These are phyloP conservation scores for Telfairia occidentalis DNA, from an alignment of 331 rosid genomes.

Conservation along the genomic window DNA sequence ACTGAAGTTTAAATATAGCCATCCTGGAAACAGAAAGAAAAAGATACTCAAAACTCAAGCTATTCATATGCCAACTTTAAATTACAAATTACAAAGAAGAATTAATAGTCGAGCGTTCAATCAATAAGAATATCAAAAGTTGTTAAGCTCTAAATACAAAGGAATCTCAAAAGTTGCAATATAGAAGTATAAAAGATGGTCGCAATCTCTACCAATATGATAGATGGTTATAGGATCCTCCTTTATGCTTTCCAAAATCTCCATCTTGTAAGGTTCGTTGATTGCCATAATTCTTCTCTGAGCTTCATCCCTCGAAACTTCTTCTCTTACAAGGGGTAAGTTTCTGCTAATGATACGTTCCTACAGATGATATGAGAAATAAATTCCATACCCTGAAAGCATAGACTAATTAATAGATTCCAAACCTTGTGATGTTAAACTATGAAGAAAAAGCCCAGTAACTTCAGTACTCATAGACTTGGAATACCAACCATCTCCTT, in stretches of 20 bases:
- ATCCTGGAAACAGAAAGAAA: not conserved
- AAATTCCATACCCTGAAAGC: conserved; percentile 11
- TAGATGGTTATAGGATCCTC: conserved; percentile 81
- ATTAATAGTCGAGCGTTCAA: not conserved
- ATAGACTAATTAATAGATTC: conserved; percentile 18
- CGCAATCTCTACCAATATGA: conserved; percentile 65
- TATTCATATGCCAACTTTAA: not conserved
- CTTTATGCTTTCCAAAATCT: conserved; percentile 81
- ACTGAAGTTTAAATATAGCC: not conserved
- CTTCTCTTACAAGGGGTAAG: conserved; percentile 82
- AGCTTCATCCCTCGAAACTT: conserved; percentile 88
- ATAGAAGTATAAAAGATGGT: conserved; percentile 6
- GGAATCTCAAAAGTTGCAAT: not conserved
- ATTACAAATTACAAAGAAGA: conserved; percentile 5
- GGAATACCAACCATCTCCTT: conserved; percentile 69
- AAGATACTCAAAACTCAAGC: not conserved
- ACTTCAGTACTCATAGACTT: not conserved
- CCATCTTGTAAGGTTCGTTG: conserved; percentile 86
- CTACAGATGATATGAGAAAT: conserved; percentile 32
- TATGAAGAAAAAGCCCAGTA: not conserved
- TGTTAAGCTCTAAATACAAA: not conserved
- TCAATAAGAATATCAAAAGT: not conserved
- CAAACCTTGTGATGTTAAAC: conserved; percentile 9
- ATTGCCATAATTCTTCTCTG: conserved; percentile 54
- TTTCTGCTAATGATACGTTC: conserved; percentile 66